These are phyloP conservation scores for maize (Zea mays) DNA, from an alignment of 176 grass and related monocot genomes.

Conservation along the genomic window Zm-B73-REFERENCE-NAM-5.0 NC_050105.1:58626001-58626500, in stretches of 20 bases:
- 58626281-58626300: neutral
- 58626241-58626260: neutral
- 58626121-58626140: no score
- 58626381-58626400: neutral
- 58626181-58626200: no score
- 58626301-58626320: neutral
- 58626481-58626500: neutral
- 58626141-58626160: no score
- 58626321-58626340: neutral
- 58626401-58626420: neutral
- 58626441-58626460: neutral
- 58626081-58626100: no score
- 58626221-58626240: neutral
- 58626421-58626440: slow-evolving; percentile 10
- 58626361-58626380: neutral
- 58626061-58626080: no score
- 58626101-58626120: no score
- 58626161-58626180: no score
- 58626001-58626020: no score
- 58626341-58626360: neutral
- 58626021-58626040: no score
- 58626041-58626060: no score
- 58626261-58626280: neutral
- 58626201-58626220: neutral
- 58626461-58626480: neutral